Base-by-base conservation (phyloP, 495 filamentous ascomycete genomes). In the Talaromyces ruber region DNA sequence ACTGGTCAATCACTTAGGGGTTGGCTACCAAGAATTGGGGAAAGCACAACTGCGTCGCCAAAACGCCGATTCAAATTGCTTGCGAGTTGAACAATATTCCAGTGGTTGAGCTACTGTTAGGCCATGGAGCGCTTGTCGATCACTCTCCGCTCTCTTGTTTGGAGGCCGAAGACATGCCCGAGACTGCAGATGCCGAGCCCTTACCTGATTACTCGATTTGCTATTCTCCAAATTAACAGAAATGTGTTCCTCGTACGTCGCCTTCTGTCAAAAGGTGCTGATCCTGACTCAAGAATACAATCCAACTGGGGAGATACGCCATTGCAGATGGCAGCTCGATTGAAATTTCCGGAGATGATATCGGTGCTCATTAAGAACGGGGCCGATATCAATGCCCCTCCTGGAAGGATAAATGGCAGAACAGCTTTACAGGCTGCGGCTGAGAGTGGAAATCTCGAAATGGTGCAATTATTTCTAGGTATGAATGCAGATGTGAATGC, bases 241-340 rank as follows among this genome's bases (percentile, higher is more conserved):
- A 61, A 67, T 30, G 2, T 47, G 0, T 16, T 37, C 9, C 37
- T 67, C 26, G 63, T 64, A 16, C 51, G 30, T 7, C 59, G 59
- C 2, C 58, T 69, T 21, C 65, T 69, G 0, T 30, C 11, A 8
- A 22, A 64, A 21, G 65, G 65, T 2, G 65, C 61, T n/a, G 26
- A 65, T 54, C 51, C 29, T 30, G 55, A 59, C 50, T 62, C 6
- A 34, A 21, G 59, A 64, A 21, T 30, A 1, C 16, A 1, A 8
- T 25, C 25, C 4, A 16, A 16, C 3, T 39, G 47, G 22, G 47
- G 47, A 58, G 18, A 39, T 6, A 58, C 56, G 22, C 16, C 56
- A 34, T 18, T 58, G 56, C 56, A 58, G 34, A 58, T 43, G 34
- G 56, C 56, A 39, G 56, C 34, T 14, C 34, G 12, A 34, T 0